Conservation (phyloP, 257 asterid genomes). For the Schizonepeta tenuifolia region DNA sequence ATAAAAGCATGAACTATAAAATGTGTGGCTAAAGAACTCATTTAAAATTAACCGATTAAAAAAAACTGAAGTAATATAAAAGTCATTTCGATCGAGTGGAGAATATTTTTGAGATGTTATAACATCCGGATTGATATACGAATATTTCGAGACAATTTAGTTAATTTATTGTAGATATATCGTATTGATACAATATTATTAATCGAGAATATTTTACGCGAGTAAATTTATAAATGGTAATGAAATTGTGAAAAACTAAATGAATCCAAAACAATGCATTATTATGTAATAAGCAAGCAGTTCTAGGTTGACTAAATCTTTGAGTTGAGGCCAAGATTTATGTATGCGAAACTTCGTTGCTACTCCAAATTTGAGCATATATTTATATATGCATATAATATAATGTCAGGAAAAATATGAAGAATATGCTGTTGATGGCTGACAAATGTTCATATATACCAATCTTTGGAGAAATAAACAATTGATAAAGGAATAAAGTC, state of each 20-base stretch:
- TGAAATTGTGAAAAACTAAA: neutral
- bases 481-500: constrained; percentile 7
- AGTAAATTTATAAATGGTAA: neutral
- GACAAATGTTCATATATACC: constrained; percentile 31
- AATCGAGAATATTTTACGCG: no score
- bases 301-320: constrained; percentile 28
- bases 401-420: neutral
- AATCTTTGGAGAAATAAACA: constrained; percentile 38
- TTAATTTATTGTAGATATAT: no score
- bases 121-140: neutral
- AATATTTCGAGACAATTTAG: no score
- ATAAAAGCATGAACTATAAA: neutral
- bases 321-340: constrained; percentile 34
- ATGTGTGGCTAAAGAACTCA: neutral
- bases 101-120: neutral
- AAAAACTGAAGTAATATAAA: neutral
- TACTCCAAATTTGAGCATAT: constrained; percentile 26
- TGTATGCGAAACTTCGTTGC: constrained; percentile 42
- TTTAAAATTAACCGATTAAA: neutral
- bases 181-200: no score
- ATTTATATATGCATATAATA: constrained; percentile 18
- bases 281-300: neutral
- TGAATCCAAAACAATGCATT: neutral
- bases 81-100: no score
- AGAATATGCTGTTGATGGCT: constrained; percentile 20